Conservation (phyloP, 1,284 basidiomycete species). For the Sanghuangporus sanghuang region DNA sequence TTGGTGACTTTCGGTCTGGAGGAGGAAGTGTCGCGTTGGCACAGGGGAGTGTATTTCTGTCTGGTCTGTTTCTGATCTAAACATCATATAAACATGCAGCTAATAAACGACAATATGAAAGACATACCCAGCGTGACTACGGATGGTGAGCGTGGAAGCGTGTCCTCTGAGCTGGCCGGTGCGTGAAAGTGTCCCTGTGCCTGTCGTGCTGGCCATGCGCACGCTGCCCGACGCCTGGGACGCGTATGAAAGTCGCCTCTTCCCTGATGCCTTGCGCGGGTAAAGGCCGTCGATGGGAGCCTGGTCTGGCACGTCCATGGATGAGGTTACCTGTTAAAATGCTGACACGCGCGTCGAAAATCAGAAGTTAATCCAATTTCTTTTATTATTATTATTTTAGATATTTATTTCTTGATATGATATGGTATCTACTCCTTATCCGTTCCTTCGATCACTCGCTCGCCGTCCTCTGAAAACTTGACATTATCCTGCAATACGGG, state of each 20-base stretch:
- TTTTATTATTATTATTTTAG: not conserved
- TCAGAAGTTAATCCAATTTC: not conserved
- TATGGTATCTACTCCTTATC: slow-evolving; percentile 44
- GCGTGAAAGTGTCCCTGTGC: not conserved
- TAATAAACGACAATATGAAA: not conserved
- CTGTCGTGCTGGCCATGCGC: slow-evolving; percentile 1
- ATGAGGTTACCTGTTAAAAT: not conserved
- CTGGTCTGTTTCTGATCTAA: slow-evolving; percentile 23
- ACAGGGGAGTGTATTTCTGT: slow-evolving; percentile 30
- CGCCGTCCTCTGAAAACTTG: slow-evolving; percentile 75
- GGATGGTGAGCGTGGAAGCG: slow-evolving; percentile 19
- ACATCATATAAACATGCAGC: not conserved
- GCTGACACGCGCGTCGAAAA: not conserved
- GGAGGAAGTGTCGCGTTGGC: slow-evolving; percentile 27
- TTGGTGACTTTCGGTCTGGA: slow-evolving; percentile 24
- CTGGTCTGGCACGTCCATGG: slow-evolving; percentile 15
- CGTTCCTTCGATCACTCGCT: slow-evolving; percentile 63
- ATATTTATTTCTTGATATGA: not conserved
- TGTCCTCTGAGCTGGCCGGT: slow-evolving; percentile 8
- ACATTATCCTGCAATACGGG: slow-evolving; percentile 56
- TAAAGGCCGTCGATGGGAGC: slow-evolving; percentile 7
- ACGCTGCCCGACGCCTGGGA: slow-evolving; percentile 13
- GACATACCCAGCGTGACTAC: slow-evolving; percentile 23
- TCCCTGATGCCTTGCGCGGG: not conserved
- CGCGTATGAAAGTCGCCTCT: slow-evolving; percentile 12